These are phyloP conservation scores for Wakefieldia striispora DNA, from an alignment of 768 basidiomycete genomes.

Conservation along the genomic window DNA sequence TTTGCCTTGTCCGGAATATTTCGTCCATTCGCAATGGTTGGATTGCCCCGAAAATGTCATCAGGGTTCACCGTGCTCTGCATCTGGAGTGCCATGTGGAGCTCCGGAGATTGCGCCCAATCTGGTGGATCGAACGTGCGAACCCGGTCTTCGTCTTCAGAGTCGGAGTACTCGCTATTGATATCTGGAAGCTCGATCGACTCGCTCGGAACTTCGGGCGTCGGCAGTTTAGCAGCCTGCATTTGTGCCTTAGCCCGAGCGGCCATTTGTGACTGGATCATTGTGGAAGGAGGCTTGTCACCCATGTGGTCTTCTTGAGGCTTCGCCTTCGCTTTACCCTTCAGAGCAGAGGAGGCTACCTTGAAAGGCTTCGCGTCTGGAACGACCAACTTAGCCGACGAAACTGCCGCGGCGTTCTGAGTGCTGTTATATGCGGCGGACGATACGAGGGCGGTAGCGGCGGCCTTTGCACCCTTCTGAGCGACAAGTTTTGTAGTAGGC, in stretches of 20 bases:
- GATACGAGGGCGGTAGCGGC: constrained; percentile 32
- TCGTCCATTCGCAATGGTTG: constrained; percentile 89
- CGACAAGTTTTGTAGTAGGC: constrained; percentile 20
- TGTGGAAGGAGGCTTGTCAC: constrained; percentile 55
- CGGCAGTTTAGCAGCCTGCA: constrained; percentile 54
- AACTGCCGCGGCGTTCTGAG: constrained; percentile 28
- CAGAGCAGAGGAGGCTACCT: constrained; percentile 33
- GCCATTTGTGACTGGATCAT: constrained; percentile 66
- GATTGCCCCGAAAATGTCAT: constrained; percentile 90
- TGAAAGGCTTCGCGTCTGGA: constrained; percentile 34
- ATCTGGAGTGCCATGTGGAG: constrained; percentile 73
- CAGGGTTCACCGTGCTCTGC: constrained; percentile 86
- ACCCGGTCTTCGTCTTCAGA: constrained; percentile 87
- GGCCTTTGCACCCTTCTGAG: constrained; percentile 40
- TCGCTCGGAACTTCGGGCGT: constrained; percentile 60
- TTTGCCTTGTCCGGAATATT: constrained; percentile 77
- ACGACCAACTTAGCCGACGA: constrained; percentile 31
- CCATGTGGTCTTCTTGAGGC: constrained; percentile 47
- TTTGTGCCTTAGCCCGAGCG: constrained; percentile 65
- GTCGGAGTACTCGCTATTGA: constrained; percentile 95
- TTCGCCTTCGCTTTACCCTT: constrained; percentile 53
- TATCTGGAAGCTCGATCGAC: constrained; percentile 90
- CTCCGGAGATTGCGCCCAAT: constrained; percentile 92
- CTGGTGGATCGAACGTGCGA: constrained; percentile 69
- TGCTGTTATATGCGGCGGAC: constrained; percentile 40